A percentile compares a stretch with the other conserved stretches of the same genome.
These are phyloP conservation scores for Vanrija sp. DNA, from an alignment of 1,284 basidiomycete genomes.

Conservation along the genomic window DNA sequence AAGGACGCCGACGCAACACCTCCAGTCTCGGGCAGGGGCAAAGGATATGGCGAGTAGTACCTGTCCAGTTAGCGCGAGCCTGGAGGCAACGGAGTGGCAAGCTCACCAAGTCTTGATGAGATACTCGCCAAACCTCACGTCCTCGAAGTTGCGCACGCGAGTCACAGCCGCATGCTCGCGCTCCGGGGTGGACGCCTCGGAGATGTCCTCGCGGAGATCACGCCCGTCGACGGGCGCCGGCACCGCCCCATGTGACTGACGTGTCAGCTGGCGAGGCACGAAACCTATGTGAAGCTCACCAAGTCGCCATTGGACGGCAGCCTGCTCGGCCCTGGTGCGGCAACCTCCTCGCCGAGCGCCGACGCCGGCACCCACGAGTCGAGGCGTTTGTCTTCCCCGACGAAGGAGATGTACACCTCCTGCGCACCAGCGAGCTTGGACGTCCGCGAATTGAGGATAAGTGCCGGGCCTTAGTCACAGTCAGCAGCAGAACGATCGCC, in stretches of 20 bases:
- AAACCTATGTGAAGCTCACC: background rate
- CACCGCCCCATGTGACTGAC: background rate
- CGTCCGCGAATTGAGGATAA: slow-evolving; percentile 24
- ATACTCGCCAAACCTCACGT: slow-evolving; percentile 47
- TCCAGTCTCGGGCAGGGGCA: slow-evolving; percentile 58
- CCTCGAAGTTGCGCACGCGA: slow-evolving; percentile 46
- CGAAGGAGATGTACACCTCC: slow-evolving; percentile 40
- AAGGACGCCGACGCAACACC: background rate
- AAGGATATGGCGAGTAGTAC: slow-evolving; percentile 85
- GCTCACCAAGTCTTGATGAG: slow-evolving; percentile 47
- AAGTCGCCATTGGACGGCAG: background rate
- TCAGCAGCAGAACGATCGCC: background rate
- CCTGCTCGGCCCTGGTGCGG: slow-evolving; percentile 7
- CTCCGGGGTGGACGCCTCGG: slow-evolving; percentile 28
- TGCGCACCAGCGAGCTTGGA: slow-evolving; percentile 9
- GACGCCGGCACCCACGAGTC: slow-evolving; percentile 66
- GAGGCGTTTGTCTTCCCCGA: slow-evolving; percentile 61
- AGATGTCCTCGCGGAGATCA: background rate
- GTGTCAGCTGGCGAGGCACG: background rate
- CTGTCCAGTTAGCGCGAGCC: slow-evolving; percentile 46
- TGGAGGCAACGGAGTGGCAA: background rate
- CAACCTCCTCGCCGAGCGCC: slow-evolving; percentile 24
- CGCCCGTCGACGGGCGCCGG: background rate
- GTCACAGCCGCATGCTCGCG: slow-evolving; percentile 43
- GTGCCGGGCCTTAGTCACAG: slow-evolving; percentile 19